Conservation (phyloP, 176 grass and related monocot genomes). For the Phyllostachys edulis region DNA sequence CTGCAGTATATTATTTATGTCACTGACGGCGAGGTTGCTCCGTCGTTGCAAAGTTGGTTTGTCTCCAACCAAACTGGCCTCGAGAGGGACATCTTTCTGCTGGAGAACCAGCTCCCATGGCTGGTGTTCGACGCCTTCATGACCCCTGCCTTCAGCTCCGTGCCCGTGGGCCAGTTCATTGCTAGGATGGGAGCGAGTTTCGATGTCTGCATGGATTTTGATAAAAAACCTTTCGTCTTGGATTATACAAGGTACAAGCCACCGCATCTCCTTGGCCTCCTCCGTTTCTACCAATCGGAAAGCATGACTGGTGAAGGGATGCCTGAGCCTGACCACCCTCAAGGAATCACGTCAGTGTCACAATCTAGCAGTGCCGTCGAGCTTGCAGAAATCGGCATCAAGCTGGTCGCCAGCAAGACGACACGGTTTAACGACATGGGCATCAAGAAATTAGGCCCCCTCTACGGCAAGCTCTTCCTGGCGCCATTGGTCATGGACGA, state of each 20-base stretch:
- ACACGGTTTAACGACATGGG: neutral
- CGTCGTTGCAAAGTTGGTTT: too few relatives aligned
- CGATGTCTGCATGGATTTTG: too few relatives aligned
- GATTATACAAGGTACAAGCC: too few relatives aligned
- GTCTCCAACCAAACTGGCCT: too few relatives aligned
- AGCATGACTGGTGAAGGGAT: too few relatives aligned
- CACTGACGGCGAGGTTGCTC: too few relatives aligned
- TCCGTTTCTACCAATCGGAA: neutral
- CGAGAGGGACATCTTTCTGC: neutral
- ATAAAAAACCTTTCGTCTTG: too few relatives aligned
- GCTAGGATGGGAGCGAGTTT: too few relatives aligned
- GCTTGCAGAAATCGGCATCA: neutral
- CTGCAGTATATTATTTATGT: neutral
- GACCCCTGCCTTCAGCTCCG: neutral
- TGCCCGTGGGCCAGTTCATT: too few relatives aligned
- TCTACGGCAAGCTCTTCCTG: neutral
- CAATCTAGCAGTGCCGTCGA: neutral
- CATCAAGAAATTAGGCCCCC: neutral
- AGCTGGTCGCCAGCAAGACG: neutral
- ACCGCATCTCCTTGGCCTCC: neutral
- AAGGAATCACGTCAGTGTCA: too few relatives aligned
- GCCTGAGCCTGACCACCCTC: too few relatives aligned
- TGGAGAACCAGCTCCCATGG: constrained; percentile 25
- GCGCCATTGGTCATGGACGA: neutral
- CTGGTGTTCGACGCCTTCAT: neutral